phyloP scores from a whole-genome alignment of 2,329 filamentous ascomycete genomes.

The Zymoseptoria passerinii region DNA sequence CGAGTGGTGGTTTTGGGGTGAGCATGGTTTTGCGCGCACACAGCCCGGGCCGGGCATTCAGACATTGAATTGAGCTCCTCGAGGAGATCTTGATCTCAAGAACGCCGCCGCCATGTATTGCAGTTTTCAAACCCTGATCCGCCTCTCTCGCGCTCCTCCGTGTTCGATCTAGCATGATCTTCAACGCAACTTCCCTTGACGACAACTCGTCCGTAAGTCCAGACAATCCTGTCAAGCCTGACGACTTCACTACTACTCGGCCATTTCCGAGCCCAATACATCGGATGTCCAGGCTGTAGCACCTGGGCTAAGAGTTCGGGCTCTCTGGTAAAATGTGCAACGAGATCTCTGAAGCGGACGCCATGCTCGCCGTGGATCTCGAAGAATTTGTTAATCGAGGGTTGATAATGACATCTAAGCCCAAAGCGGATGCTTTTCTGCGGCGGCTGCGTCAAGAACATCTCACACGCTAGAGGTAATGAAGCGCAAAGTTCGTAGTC shows the following conservation, averaged over 20 bases:
- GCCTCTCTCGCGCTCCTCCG: background rate
- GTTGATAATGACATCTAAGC: background rate
- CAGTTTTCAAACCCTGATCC: background rate
- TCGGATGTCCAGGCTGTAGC: background rate
- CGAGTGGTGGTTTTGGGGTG: no score
- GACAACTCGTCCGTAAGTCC: background rate
- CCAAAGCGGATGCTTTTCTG: background rate
- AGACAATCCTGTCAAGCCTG: background rate
- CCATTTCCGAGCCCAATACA: background rate
- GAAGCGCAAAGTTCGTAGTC: background rate
- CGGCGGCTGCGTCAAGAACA: background rate
- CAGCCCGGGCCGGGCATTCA: background rate
- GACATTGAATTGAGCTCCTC: background rate
- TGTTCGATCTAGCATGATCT: background rate
- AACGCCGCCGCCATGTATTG: background rate
- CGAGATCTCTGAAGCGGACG: background rate
- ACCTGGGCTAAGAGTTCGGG: background rate
- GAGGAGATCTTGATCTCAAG: background rate
- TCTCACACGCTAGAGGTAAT: background rate
- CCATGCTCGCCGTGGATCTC: background rate
- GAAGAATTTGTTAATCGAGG: background rate
- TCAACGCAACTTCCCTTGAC: background rate
- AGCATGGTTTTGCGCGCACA: background rate
- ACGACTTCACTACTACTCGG: background rate
- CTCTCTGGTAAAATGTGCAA: background rate